Evolutionary conservation across 1,284 basidiomycete species (phyloP), one percentile per base, ranked within the genome.

Genomic region (Sanghuangporus weigelae): DNA sequence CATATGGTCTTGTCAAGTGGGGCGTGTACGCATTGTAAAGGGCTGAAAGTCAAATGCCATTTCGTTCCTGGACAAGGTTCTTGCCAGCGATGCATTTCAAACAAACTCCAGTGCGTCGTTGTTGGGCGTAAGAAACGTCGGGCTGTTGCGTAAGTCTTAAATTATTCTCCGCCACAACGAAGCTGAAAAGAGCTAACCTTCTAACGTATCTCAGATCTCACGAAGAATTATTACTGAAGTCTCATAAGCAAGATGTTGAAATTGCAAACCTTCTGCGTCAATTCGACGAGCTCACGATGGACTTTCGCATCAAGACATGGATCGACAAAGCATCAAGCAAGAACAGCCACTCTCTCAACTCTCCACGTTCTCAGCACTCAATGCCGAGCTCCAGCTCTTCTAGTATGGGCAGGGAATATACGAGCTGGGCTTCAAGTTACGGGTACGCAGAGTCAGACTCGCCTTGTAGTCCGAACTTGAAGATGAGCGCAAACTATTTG

Each of bases 81-180:
- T 11, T 84, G 83, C 67, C 75, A 78, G 55, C 72, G 82, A 40
- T 84, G 81, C 67, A 75, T 75, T 62, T 70, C 72, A 21, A 79
- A 79, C 51, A 77, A 77, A 55, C 75, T 82, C 66, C 73, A 77
- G 63, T 86, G 84, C 68, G 71, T 78, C 26, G 73, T 82, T n/a
- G 78, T 81, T 44, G 74, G 73, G 56, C 77, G 82, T 58, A 84
- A 85, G 73, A 84, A 84, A 68, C 78, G 83, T 50, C 82, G 84
- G 69, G 74, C 81, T 64, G 82, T 82, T 10, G 79, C 78, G 80
- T 79, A 74, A 72, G 82, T 76, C 64, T 61, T 55, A n/a, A 2
- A 42, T 49, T 14, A 39, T 8, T 60, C 46, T 54, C 7, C 49
- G 38, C 44, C 46, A 50, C 55, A 55, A 54, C 19, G n/a, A 50